Evolutionary conservation across 2,329 filamentous ascomycete species (phyloP), one percentile per base, ranked within the genome.

Genomic region (Trichoderma sp.): DNA sequence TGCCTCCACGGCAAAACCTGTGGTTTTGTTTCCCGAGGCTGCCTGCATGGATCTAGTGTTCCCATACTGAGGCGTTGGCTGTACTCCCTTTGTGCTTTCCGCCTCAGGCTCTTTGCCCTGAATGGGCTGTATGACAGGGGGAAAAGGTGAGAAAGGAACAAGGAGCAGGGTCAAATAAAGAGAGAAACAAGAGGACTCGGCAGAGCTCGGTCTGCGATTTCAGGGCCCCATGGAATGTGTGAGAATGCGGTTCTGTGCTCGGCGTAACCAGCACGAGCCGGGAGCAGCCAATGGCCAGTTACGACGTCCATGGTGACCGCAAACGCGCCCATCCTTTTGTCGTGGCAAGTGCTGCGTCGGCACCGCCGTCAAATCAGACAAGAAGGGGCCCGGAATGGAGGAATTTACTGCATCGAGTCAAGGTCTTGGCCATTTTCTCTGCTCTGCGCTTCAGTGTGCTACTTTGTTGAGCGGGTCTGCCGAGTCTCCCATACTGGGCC

Each of bases 11-110:
- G 18, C 43, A 73, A 72, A 43, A 71, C 72, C 72, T 71, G 74
- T 71, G 69, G 73, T 59, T 64, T 72, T 72, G 72, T 72, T 71
- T 70, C 72, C 74, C 74, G 74, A 76, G 72, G 74, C 72, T 72
- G 74, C 74, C 72, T 72, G 75, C 75, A 76, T 76, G 75, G 75
- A 74, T 73, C 75, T 75, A 76, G 75, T 74, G 75, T 73, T 68
- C 69, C 71, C 68, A 71, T 68, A 71, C 70, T 70, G 70, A 69
- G 46, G 58, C 34, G 59, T 55, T 64, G 59, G 46, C 51, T 64
- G 68, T 59, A 30, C 63, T 51, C 60, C 68, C 55, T 46, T 46
- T 60, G 28, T 49, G 26, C 28, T 58, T 63, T 68, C 51, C 30
- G 56, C 43, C 65, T 59, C 55, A 58, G 28, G 28, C 21, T 39